Evolutionary conservation across 441 rosid genomes (phyloP).

Genomic region (Biscutella laevigata): DNA sequence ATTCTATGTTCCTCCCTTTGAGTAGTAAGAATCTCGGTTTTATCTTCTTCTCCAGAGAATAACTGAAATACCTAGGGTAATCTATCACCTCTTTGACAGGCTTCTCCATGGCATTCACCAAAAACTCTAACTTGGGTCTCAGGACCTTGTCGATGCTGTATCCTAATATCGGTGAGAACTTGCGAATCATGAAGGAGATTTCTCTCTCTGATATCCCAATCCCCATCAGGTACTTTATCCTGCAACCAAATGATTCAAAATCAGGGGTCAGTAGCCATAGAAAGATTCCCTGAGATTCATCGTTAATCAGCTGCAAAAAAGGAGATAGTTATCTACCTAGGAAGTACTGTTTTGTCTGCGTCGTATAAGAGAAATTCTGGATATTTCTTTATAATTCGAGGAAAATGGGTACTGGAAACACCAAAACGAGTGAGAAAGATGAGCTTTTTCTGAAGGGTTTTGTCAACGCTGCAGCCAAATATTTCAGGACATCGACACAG

Average conservation of each 20-base stretch:
- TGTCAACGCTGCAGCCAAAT: slow-evolving; percentile 53
- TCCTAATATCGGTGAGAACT: slow-evolving; percentile 77
- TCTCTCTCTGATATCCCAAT: slow-evolving; percentile 58
- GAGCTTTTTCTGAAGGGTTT: slow-evolving; percentile 56
- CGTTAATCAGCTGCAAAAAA: too few relatives aligned
- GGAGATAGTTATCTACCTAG: too few relatives aligned
- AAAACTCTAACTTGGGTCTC: slow-evolving; percentile 67
- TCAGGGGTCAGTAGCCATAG: not conserved
- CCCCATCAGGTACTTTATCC: slow-evolving; percentile 61
- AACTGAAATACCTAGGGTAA: slow-evolving; percentile 81
- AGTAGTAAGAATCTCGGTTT: slow-evolving; percentile 72
- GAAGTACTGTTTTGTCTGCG: slow-evolving; percentile 41
- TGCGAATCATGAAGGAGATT: slow-evolving; percentile 60
- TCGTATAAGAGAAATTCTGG: slow-evolving; percentile 75
- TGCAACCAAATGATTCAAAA: slow-evolving; percentile 18
- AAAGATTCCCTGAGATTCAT: not conserved
- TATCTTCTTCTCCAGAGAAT: slow-evolving; percentile 77
- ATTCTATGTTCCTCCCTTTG: slow-evolving; percentile 44
- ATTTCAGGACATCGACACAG: slow-evolving; percentile 73
- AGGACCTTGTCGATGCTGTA: slow-evolving; percentile 66
- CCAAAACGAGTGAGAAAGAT: slow-evolving; percentile 51
- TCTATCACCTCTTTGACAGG: slow-evolving; percentile 53
- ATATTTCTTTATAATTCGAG: slow-evolving; percentile 66
- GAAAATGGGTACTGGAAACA: slow-evolving; percentile 44
- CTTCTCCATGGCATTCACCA: slow-evolving; percentile 53